A percentile compares a stretch with the other conserved stretches of the same genome.
phyloP scores from a whole-genome alignment of 176 grass and related monocot species.

The Oryza coarctata region DNA sequence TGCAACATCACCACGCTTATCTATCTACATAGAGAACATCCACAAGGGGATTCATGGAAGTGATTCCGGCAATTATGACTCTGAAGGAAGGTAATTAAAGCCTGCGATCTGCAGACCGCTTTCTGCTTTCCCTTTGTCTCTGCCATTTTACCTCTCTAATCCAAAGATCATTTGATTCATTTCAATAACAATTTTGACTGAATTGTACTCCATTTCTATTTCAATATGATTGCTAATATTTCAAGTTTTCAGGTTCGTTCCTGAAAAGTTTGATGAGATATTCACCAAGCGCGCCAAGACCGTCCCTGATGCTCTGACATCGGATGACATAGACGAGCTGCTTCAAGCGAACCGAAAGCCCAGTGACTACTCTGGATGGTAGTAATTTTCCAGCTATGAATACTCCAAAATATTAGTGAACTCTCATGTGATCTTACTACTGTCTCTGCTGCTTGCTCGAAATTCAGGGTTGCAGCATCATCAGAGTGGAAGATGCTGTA shows the following conservation, averaged over 20 bases:
- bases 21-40: constrained; percentile 83
- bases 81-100: constrained; percentile 59
- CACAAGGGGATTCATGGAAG: constrained; percentile 76
- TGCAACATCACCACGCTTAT: constrained; percentile 32
- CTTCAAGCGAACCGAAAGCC: constrained; percentile 53
- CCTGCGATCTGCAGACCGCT: not conserved
- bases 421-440: not conserved
- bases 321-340: constrained; percentile 55
- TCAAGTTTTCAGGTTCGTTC: constrained; percentile 56
- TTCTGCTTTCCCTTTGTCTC: not conserved
- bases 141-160: not conserved
- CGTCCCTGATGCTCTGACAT: constrained; percentile 58
- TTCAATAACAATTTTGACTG: not conserved
- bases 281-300: constrained; percentile 67
- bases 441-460: not conserved
- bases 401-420: not conserved
- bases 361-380: constrained; percentile 57
- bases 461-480: constrained; percentile 41
- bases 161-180: not conserved
- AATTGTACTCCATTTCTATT: not conserved
- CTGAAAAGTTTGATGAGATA: constrained; percentile 66
- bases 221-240: not conserved
- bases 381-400: not conserved
- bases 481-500: constrained; percentile 69
- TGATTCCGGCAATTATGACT: constrained; percentile 67